Base-by-base conservation (phyloP, 805 yeast species). In the Wilhelminamyces savonicus region DNA sequence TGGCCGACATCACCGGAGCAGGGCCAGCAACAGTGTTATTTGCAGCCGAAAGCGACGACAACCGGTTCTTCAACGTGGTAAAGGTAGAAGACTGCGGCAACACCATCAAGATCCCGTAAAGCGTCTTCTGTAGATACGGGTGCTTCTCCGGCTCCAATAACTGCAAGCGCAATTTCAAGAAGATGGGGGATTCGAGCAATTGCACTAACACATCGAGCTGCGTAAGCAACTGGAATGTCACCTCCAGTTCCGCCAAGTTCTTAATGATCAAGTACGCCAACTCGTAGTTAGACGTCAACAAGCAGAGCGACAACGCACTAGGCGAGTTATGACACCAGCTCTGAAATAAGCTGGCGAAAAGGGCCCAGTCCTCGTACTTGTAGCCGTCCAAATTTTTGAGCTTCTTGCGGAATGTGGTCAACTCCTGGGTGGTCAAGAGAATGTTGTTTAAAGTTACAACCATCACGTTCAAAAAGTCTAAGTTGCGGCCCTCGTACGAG, bases 321-420 rank as follows among this genome's bases (percentile, higher is more conserved):
- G 94, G 87, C 0, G 95, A 78, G 50, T 86, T 90, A 37, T 81
- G 80, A 41, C 94, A 78, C 98, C 98, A 92, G 34, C 94, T 78
- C 46, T 76, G 78, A 58, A 90, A 92, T 32, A 92, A 62, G 1
- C 79, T 63, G 16, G 82, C 70, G 51, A 92, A 92, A 23, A 88
- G 64, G 14, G 66, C 54, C 65, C 79, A 75, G 33, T 84, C 92
- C 21, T 74, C 77, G 15, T 62, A 40, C 21, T 71, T 69, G 43
- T 54, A 56, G 13, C 56, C 48, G 30, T 80, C 84, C n/a, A 78
- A 54, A 24, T 56, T 50, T 56, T 69, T 52, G 29, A 90, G 60
- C 44, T 82, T 74, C 34, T 72, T 75, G 30, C 98, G 71, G 39
- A 92, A 66, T 2, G 67, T 65, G 0, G 74, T 56, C 28, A 92